These are phyloP conservation scores for Avena sativa DNA, from an alignment of 176 grass and related monocot species.

Conservation along the genomic window DNA sequence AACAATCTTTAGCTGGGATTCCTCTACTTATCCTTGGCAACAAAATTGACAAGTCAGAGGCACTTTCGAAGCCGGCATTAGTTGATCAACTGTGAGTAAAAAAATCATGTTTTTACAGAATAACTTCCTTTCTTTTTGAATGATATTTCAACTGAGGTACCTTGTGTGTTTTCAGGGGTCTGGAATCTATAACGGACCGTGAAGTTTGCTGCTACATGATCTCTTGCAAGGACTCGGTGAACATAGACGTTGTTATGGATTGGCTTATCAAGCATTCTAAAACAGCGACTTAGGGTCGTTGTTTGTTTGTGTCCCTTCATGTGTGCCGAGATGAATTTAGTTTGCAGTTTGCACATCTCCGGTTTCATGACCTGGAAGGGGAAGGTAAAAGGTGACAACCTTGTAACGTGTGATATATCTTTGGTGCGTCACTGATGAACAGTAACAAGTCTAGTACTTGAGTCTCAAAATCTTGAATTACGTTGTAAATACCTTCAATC, in stretches of 20 bases:
- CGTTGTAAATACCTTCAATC: constrained; percentile 64
- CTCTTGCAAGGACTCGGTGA: constrained; percentile 97
- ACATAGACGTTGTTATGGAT: constrained; percentile 94
- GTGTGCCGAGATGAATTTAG: constrained; percentile 47
- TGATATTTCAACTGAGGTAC: constrained; percentile 42
- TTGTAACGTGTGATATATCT: constrained; percentile 54
- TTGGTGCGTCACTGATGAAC: constrained; percentile 13
- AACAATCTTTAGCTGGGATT: constrained; percentile 86
- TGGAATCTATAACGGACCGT: constrained; percentile 83
- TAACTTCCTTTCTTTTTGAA: background rate
- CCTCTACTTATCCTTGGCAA: constrained; percentile 95
- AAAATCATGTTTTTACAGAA: background rate
- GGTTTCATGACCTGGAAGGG: constrained; percentile 42
- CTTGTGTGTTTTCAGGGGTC: constrained; percentile 58
- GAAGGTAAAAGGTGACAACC: constrained; percentile 11
- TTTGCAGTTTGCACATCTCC: constrained; percentile 37
- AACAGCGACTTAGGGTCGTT: constrained; percentile 58
- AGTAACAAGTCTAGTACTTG: constrained; percentile 34
- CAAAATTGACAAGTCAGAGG: constrained; percentile 99
- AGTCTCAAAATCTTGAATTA: constrained; percentile 39
- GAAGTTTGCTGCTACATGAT: constrained; percentile 98
- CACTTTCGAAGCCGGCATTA: constrained; percentile 80
- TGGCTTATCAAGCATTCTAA: constrained; percentile 99
- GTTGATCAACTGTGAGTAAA: constrained; percentile 90
- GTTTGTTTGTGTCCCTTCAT: constrained; percentile 42